Evolutionary conservation across 2,329 filamentous ascomycete species (phyloP).

Genomic region (Diplodia mutila): DNA sequence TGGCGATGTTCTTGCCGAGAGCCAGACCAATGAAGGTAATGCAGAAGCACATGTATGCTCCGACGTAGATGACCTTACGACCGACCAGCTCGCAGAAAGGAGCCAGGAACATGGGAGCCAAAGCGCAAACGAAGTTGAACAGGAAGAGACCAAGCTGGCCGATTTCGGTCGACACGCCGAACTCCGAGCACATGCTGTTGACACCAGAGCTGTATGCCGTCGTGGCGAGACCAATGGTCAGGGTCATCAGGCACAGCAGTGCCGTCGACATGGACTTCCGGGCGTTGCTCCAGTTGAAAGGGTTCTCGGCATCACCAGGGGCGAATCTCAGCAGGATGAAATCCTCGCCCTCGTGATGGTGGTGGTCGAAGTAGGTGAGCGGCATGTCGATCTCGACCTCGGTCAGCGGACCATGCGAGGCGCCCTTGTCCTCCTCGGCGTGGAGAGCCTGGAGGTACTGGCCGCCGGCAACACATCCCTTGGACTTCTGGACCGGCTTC

Average conservation of each 20-base stretch:
- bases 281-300: conserved; percentile 55
- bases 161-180: conserved; percentile 48
- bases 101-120: conserved; percentile 54
- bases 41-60: conserved; percentile 52
- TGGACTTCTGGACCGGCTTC: conserved; percentile 8
- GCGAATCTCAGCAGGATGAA: conserved; percentile 54
- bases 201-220: conserved; percentile 58
- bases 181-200: conserved; percentile 50
- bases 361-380: conserved; percentile 49
- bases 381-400: conserved; percentile 56
- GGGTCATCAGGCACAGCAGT: conserved; percentile 56
- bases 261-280: conserved; percentile 53
- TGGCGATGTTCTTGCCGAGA: conserved; percentile 53
- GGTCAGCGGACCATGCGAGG: conserved; percentile 43
- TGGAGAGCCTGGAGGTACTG: conserved; percentile 41
- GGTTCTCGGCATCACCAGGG: conserved; percentile 53
- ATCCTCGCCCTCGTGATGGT: conserved; percentile 49
- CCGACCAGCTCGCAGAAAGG: conserved; percentile 57
- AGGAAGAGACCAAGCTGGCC: conserved; percentile 56
- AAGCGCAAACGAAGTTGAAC: conserved; percentile 55
- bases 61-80: conserved; percentile 51
- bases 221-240: conserved; percentile 59
- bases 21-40: conserved; percentile 55
- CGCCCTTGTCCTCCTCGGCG: conserved; percentile 28
- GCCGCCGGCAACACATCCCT: conserved; percentile 47